phyloP scores from a whole-genome alignment of 495 filamentous ascomycete genomes.

The Monascus purpureus region DNA sequence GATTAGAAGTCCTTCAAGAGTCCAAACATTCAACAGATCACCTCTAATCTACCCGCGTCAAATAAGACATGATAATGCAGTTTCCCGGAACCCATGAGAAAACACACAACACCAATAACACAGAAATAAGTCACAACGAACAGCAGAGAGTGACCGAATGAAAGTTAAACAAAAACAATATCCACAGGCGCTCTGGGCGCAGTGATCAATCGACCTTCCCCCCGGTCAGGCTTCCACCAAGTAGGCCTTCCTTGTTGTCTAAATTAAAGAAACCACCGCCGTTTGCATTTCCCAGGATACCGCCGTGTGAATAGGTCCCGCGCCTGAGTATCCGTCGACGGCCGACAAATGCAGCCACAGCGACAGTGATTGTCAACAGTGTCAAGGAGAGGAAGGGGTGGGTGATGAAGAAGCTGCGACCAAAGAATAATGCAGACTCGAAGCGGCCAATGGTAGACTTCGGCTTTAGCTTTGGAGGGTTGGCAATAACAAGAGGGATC shows the following conservation, averaged over 20 bases:
- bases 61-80: too few species aligned
- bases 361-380: conserved; percentile 36
- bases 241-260: conserved; percentile 63
- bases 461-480: conserved; percentile 67
- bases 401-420: conserved; percentile 47
- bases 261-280: conserved; percentile 60
- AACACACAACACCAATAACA: not conserved
- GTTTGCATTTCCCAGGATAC: conserved; percentile 40
- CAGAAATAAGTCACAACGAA: not conserved
- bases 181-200: too few species aligned
- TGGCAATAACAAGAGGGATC: conserved; percentile 58
- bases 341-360: conserved; percentile 17
- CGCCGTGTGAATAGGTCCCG: conserved; percentile 20
- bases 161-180: too few species aligned
- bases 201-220: conserved; percentile 66
- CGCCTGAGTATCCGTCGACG: conserved; percentile 21
- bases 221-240: conserved; percentile 42
- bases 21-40: too few species aligned
- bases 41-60: too few species aligned
- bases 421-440: conserved; percentile 65
- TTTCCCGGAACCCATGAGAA: too few species aligned
- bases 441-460: conserved; percentile 74
- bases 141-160: conserved; percentile 1
- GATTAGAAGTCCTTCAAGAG: not conserved
- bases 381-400: conserved; percentile 62